These are phyloP conservation scores for Lasiodiplodia sp. DNA, from an alignment of 2,329 filamentous ascomycete genomes.

Conservation along the genomic window DNA sequence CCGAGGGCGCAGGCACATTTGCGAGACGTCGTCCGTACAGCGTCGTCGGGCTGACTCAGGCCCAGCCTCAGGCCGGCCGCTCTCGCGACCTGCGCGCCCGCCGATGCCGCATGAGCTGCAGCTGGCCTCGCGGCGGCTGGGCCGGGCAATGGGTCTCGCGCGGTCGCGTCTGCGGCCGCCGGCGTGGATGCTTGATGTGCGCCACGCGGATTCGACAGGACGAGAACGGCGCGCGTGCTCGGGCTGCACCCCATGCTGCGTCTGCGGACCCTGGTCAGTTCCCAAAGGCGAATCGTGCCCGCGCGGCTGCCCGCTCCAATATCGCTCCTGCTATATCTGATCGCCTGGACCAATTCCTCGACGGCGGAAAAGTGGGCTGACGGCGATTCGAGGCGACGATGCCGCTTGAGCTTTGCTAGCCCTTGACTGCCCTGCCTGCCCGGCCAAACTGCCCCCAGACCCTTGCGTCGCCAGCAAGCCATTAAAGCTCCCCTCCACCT, in stretches of 20 bases:
- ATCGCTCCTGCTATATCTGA: constrained; percentile 23
- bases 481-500: constrained; percentile 28
- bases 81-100: not conserved
- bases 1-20: constrained; percentile 19
- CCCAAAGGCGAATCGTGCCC: constrained; percentile 22
- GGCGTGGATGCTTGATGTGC: constrained; percentile 18
- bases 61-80: not conserved
- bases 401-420: constrained; percentile 17
- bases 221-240: constrained; percentile 21
- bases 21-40: constrained; percentile 6
- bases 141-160: not conserved
- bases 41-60: constrained; percentile 20
- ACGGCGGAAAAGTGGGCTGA: constrained; percentile 26
- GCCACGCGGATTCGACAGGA: constrained; percentile 16
- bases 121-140: not conserved
- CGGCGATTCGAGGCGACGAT: constrained; percentile 23
- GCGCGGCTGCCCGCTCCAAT: constrained; percentile 23
- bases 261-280: constrained; percentile 13
- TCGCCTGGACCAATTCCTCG: constrained; percentile 27
- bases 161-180: constrained; percentile 16
- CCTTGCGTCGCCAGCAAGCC: constrained; percentile 21
- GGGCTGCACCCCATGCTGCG: constrained; percentile 19
- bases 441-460: constrained; percentile 18
- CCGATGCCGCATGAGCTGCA: constrained; percentile 6
- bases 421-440: constrained; percentile 25